Base-by-base conservation (phyloP, 169 alveolate genomes). In the Plasmodium vivax region DNA sequence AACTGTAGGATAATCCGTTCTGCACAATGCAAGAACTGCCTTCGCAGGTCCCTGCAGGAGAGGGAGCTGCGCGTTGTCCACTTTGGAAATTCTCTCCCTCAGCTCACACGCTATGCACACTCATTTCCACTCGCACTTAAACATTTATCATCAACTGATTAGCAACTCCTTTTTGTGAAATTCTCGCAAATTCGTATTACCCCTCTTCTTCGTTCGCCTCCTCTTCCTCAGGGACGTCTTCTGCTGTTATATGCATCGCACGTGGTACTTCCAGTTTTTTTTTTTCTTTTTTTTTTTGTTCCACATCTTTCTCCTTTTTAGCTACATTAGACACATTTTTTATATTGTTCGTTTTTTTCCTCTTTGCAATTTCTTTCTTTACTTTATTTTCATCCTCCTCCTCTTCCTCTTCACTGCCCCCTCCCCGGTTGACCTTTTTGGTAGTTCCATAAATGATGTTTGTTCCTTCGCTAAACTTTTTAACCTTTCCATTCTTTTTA, bases 401-500 rank as follows among this genome's bases (percentile, higher is more conserved):
- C 45, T 87, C 87, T 2, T 87, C 87, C 30, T 23, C 77, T 68
- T 68, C 77, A 68, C 32, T 8, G 38, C 10, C 45, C 34, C 75
- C 6, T 8, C 51, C 62, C 71, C 45, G 5, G 32, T 77, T 47
- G 27, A 68, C 62, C 47, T 75, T 74, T 77, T 87, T 87, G 5
- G 93, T 87, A 27, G 93, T 87, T 51, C 93, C 93, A 87, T 87
- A 87, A 75, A 87, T 87, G 36, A 87, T 75, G 81, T 87, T 87
- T 75, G 93, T 87, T 12, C 93, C 93, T 87, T 87, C 93, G 81
- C 93, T 87, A 79, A 87, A 87, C 82, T 87, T 87, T 87, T 87
- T 87, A 19, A 74, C 85, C 81, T 41, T 75, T 47, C 93, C 93
- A 87, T 87, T 87, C 54, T 87, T 87, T 87, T 58, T 74, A 87